phyloP scores from a whole-genome alignment of 345 rosid species.

The Populus deltoides region DNA sequence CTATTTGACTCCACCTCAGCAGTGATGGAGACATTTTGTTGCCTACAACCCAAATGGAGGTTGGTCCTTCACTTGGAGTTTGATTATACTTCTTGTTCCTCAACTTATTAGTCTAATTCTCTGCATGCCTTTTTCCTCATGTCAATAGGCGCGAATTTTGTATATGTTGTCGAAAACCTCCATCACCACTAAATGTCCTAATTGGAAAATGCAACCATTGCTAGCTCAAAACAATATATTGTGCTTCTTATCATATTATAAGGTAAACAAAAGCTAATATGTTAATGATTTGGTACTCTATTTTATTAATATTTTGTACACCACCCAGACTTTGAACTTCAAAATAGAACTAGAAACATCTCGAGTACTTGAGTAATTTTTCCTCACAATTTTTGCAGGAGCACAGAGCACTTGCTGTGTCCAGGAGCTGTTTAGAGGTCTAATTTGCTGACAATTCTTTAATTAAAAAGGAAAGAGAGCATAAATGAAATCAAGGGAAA shows the following conservation, averaged over 20 bases:
- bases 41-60: conserved; percentile 26
- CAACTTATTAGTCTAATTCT: conserved; percentile 17
- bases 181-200: conserved; percentile 2
- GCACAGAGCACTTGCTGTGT: not conserved
- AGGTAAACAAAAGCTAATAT: conserved; percentile 17
- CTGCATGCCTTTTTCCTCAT: not conserved
- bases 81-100: conserved; percentile 1
- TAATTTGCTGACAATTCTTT: not conserved
- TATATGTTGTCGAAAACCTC: not conserved
- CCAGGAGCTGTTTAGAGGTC: not conserved
- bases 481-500: not conserved
- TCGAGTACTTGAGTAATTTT: not conserved
- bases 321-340: not conserved
- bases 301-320: not conserved
- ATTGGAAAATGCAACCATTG: not conserved
- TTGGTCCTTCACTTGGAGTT: conserved; percentile 18
- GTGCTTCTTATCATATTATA: not conserved
- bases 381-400: conserved; percentile 5
- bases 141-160: conserved; percentile 7
- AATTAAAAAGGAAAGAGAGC: not conserved
- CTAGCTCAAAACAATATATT: not conserved
- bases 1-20: conserved; percentile 12
- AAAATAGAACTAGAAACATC: not conserved
- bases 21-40: conserved; percentile 19
- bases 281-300: not conserved